phyloP scores from a whole-genome alignment of 2,329 filamentous ascomycete species.

The Aspergillus floridensis region DNA sequence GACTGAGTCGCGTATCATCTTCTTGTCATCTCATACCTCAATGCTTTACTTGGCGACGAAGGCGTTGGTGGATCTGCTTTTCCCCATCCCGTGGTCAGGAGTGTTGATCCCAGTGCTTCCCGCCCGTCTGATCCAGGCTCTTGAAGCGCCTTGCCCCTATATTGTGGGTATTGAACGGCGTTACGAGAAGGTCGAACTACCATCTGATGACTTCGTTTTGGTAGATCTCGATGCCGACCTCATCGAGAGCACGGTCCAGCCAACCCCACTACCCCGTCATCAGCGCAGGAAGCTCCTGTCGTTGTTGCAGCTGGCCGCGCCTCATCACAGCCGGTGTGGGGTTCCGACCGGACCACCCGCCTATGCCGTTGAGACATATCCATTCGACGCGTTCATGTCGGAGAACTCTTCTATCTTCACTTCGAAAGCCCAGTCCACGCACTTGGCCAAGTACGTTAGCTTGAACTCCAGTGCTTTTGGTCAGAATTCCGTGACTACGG shows the following conservation, averaged over 20 bases:
- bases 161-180: slow-evolving; percentile 93
- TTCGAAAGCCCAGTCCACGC: slow-evolving; percentile 65
- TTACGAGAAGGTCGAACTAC: slow-evolving; percentile 64
- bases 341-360: slow-evolving; percentile 85
- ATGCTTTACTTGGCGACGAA: slow-evolving; percentile 94
- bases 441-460: slow-evolving; percentile 79
- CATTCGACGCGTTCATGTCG: slow-evolving; percentile 82
- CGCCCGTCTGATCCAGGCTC: slow-evolving; percentile 78
- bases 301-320: slow-evolving; percentile 82
- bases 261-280: slow-evolving; percentile 78
- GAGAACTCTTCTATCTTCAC: slow-evolving; percentile 81
- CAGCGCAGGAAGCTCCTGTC: slow-evolving; percentile 86
- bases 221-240: slow-evolving; percentile 90
- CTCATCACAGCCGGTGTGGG: slow-evolving; percentile 81
- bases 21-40: slow-evolving; percentile 89
- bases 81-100: slow-evolving; percentile 88
- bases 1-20: slow-evolving; percentile 90
- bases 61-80: slow-evolving; percentile 80
- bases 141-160: slow-evolving; percentile 94
- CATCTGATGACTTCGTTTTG: slow-evolving; percentile 92
- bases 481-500: slow-evolving; percentile 55
- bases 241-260: slow-evolving; percentile 78
- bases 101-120: slow-evolving; percentile 92
- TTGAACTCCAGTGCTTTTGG: slow-evolving; percentile 88
- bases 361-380: slow-evolving; percentile 90